phyloP scores from a whole-genome alignment of 192 early-diverging fungal species.

The Podila epigama region DNA sequence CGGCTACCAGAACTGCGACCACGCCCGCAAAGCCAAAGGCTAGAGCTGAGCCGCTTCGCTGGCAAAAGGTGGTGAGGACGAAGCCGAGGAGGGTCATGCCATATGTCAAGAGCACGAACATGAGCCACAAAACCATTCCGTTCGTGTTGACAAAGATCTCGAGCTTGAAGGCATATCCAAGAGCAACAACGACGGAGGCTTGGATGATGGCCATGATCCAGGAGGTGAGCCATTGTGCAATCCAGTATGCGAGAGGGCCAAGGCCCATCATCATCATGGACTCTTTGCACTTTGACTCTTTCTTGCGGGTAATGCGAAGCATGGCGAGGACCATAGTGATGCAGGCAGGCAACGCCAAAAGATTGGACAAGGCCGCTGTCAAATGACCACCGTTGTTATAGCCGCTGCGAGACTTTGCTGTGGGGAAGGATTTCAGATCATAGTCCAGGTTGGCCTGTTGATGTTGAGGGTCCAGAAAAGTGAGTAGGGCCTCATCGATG shows the following conservation, averaged over 20 bases:
- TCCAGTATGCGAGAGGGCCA: conserved; percentile 65
- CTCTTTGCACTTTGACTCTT: conserved; percentile 73
- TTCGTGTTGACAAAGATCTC: conserved; percentile 66
- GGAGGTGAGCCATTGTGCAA: conserved; percentile 63
- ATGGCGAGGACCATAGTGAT: conserved; percentile 62
- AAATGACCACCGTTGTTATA: conserved; percentile 58
- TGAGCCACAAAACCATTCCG: conserved; percentile 58
- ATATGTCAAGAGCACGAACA: conserved; percentile 75
- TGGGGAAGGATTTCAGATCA: conserved; percentile 61
- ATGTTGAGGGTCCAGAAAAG: conserved; percentile 30
- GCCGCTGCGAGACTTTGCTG: conserved; percentile 63
- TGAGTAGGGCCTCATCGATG: conserved; percentile 31
- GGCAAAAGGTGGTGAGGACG: conserved; percentile 71
- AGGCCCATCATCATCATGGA: conserved; percentile 83
- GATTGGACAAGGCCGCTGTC: conserved; percentile 53
- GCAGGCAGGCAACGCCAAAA: conserved; percentile 58
- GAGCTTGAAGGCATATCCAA: conserved; percentile 69
- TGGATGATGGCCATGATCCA: conserved; percentile 63
- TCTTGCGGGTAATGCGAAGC: conserved; percentile 74
- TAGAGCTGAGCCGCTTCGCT: conserved; percentile 51
- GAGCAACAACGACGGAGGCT: conserved; percentile 60
- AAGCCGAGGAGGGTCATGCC: conserved; percentile 73
- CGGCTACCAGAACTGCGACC: conserved; percentile 70
- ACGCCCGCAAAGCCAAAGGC: conserved; percentile 32
- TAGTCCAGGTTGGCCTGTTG: conserved; percentile 38